Percentiles rank a stretch among this genome's conserved stretches.
These are phyloP conservation scores for Achaetomiella virescens DNA, from an alignment of 495 filamentous ascomycete genomes.

Conservation along the genomic window DNA sequence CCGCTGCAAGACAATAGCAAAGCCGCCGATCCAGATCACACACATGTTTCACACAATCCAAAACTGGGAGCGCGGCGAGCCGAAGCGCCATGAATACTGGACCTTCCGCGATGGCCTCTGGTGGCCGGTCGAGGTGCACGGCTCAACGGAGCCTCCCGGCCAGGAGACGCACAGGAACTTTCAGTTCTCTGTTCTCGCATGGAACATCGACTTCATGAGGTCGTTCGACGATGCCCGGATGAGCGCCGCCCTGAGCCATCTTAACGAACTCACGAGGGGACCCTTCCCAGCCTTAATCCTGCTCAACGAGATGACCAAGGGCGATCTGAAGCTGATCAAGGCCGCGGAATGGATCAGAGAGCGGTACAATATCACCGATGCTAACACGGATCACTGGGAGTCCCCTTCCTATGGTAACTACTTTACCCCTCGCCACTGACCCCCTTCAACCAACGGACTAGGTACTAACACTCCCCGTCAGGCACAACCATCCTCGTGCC, in stretches of 20 bases:
- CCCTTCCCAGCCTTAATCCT: conserved; percentile 36
- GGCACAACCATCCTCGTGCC: conserved; percentile 51
- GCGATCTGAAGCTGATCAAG: conserved; percentile 39
- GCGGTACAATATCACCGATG: conserved; percentile 44
- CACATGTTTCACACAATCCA: not conserved
- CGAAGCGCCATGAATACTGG: not conserved
- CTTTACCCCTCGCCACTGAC: conserved; percentile 25
- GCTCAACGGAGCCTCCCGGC: not conserved
- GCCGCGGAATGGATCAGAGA: conserved; percentile 37
- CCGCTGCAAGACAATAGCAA: not conserved
- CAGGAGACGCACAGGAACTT: not conserved
- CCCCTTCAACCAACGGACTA: not conserved
- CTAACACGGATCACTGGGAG: conserved; percentile 16
- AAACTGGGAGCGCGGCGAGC: not conserved
- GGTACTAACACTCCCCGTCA: conserved; percentile 20
- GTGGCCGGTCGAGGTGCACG: not conserved
- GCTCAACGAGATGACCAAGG: conserved; percentile 45
- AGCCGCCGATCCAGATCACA: not conserved
- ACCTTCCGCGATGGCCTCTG: conserved; percentile 3
- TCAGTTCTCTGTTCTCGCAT: conserved; percentile 25
- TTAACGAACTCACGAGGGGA: conserved; percentile 24
- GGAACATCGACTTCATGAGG: conserved; percentile 50
- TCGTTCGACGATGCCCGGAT: conserved; percentile 35
- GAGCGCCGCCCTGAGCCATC: conserved; percentile 36
- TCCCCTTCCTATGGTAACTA: conserved; percentile 7